Evolutionary conservation across 331 rosid genomes (phyloP).

Genomic region (Quercus phellos): DNA sequence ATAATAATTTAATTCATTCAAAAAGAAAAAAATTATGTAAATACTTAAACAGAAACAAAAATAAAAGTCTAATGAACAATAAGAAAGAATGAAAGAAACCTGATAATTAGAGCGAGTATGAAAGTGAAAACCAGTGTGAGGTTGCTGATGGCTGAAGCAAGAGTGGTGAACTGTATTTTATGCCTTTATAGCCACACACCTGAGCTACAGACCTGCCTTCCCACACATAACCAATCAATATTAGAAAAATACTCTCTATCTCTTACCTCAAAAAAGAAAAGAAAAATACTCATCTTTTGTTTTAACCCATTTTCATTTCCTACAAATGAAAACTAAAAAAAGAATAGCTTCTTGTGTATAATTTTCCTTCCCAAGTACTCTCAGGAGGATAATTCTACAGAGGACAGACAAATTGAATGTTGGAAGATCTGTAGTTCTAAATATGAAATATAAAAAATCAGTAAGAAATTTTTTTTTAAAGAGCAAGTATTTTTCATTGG

Average conservation of each 20-base stretch:
- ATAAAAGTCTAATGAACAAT: not conserved
- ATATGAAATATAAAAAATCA: not conserved
- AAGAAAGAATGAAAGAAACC: conserved; percentile 6
- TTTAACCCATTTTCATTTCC: not conserved
- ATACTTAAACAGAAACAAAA: not conserved
- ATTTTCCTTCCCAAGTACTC: conserved; percentile 22
- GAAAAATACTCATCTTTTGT: too few relatives aligned
- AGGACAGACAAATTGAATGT: conserved; percentile 15
- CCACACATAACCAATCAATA: not conserved
- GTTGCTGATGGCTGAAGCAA: conserved; percentile 23
- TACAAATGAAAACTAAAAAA: not conserved
- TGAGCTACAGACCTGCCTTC: conserved; percentile 12
- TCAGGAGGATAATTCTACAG: conserved; percentile 6
- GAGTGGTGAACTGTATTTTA: conserved; percentile 23
- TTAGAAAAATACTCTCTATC: too few relatives aligned
- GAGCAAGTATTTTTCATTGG: too few relatives aligned
- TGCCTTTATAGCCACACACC: conserved; percentile 12
- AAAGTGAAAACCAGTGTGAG: conserved; percentile 29
- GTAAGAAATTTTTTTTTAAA: too few relatives aligned
- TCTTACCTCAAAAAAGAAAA: too few relatives aligned
- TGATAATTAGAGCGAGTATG: conserved; percentile 26
- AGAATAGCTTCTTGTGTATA: not conserved
- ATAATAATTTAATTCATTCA: too few relatives aligned
- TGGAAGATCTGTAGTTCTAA: conserved; percentile 21
- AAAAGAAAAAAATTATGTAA: too few relatives aligned